These are phyloP conservation scores for Biscutella laevigata DNA, from an alignment of 441 rosid genomes.

Conservation along the genomic window DNA sequence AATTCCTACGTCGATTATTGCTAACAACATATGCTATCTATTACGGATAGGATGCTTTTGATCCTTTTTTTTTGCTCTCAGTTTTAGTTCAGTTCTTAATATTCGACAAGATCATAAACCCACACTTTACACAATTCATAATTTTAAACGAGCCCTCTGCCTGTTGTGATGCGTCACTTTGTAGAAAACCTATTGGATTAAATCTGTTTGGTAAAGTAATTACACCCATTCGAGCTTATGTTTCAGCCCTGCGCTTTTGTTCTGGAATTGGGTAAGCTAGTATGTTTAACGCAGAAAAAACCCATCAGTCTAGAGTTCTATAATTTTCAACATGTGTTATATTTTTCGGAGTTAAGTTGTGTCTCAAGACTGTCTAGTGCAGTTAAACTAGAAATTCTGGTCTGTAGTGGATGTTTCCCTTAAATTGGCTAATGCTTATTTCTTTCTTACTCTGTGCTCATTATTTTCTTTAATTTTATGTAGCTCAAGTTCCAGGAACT, in stretches of 20 bases:
- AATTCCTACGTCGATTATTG: background rate
- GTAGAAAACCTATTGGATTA: background rate
- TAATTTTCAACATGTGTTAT: constrained; percentile 1
- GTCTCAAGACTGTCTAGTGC: background rate
- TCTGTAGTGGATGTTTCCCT: constrained; percentile 5
- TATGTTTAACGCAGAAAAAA: background rate
- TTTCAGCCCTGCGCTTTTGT: constrained; percentile 1
- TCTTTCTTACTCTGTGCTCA: constrained; percentile 8
- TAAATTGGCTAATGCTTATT: background rate
- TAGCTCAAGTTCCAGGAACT: constrained; percentile 98
- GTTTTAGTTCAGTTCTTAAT: too few relatives aligned
- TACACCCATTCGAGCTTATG: background rate
- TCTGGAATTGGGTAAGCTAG: background rate
- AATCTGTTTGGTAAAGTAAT: constrained; percentile 1
- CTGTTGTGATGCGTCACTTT: constrained; percentile 9
- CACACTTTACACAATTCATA: too few relatives aligned
- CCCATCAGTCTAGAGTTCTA: background rate
- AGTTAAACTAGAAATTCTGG: background rate
- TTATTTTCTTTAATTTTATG: constrained; percentile 21
- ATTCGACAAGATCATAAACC: too few relatives aligned
- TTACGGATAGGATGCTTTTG: background rate
- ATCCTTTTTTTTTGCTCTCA: background rate
- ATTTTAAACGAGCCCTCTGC: background rate
- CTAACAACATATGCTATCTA: background rate
- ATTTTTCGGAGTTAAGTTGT: background rate